A percentile compares a stretch with the other conserved stretches of the same genome.
Evolutionary conservation across 306 rosid species (phyloP).

Genomic region (Prosopis cineraria): DNA sequence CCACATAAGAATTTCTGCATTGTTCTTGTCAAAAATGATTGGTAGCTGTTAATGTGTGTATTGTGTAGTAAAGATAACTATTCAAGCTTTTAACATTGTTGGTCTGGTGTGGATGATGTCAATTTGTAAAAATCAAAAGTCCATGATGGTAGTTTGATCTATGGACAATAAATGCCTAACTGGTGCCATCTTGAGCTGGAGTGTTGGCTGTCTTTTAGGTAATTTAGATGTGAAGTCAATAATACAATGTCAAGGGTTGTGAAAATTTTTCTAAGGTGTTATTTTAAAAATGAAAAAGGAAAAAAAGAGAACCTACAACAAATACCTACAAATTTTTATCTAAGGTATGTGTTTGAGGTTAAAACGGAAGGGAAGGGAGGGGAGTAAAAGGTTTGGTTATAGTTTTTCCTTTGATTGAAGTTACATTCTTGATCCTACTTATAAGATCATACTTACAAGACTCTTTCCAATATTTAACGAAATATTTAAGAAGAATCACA

Average conservation of each 20-base stretch:
- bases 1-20: constrained; percentile 10
- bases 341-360: too few relatives aligned
- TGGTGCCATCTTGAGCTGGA: neutral
- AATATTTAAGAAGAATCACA: too few relatives aligned
- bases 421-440: too few relatives aligned
- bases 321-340: too few relatives aligned
- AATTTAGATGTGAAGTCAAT: neutral
- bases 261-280: too few relatives aligned
- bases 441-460: too few relatives aligned
- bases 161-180: neutral
- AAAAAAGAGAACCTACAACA: too few relatives aligned
- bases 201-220: neutral
- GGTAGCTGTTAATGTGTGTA: neutral
- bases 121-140: neutral
- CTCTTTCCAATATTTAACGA: too few relatives aligned
- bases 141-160: neutral
- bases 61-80: neutral
- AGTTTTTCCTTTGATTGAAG: too few relatives aligned
- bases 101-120: neutral
- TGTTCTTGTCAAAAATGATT: constrained; percentile 22
- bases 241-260: neutral
- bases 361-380: too few relatives aligned
- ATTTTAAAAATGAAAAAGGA: too few relatives aligned
- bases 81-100: constrained; percentile 1
- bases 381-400: too few relatives aligned